Percentiles rank a stretch among this genome's conserved stretches.
phyloP scores from a whole-genome alignment of 805 yeast species.

The Cyberlindnera mississippiensis region DNA sequence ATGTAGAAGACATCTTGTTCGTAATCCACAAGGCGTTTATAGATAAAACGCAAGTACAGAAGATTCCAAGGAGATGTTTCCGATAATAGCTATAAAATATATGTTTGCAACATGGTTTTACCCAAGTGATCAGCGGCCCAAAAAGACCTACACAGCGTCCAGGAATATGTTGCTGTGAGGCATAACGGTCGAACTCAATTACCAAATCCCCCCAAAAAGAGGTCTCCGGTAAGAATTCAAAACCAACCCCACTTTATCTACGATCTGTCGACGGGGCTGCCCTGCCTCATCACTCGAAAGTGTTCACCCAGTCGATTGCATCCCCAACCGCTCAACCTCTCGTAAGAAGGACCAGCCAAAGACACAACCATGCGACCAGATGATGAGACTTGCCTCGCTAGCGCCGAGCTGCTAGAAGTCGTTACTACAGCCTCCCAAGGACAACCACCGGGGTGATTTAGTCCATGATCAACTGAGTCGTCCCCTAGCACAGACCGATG shows the following conservation, averaged over 20 bases:
- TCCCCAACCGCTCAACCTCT: conserved; percentile 48
- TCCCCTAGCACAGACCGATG: conserved; percentile 51
- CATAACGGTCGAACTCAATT: conserved; percentile 35
- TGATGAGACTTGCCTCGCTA: conserved; percentile 32
- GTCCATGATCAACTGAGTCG: conserved; percentile 35
- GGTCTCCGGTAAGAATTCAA: conserved; percentile 58
- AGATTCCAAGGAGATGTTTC: not conserved
- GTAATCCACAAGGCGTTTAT: too few relatives aligned
- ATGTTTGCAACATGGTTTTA: conserved; percentile 99
- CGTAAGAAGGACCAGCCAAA: conserved; percentile 23
- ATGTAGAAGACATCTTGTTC: too few relatives aligned
- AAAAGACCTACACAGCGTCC: conserved; percentile 94
- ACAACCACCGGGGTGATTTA: conserved; percentile 23
- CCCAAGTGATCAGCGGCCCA: conserved; percentile 95
- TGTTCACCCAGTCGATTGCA: conserved; percentile 52
- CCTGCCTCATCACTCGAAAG: conserved; percentile 53
- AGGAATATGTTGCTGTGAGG: conserved; percentile 96
- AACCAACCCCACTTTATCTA: conserved; percentile 60
- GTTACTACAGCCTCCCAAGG: conserved; percentile 23
- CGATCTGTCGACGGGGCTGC: conserved; percentile 98
- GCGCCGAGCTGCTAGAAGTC: conserved; percentile 61
- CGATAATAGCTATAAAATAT: not conserved
- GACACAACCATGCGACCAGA: conserved; percentile 25
- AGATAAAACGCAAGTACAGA: not conserved
- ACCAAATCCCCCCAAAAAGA: conserved; percentile 31